phyloP scores from a whole-genome alignment of 2,329 filamentous ascomycete species.

The Colletotrichum sp. region DNA sequence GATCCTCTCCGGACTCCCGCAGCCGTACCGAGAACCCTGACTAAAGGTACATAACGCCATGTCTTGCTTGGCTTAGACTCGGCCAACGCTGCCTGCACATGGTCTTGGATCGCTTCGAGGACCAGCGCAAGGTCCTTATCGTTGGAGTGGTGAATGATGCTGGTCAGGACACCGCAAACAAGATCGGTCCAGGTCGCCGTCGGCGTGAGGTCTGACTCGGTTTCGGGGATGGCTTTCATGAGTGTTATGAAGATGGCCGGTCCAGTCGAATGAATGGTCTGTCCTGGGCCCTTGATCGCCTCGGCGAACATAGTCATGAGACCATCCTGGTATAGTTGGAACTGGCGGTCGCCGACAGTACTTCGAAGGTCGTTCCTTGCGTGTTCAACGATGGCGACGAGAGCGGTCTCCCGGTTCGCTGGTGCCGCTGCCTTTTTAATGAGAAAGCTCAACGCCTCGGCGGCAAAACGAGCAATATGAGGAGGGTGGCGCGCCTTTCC shows the following conservation, averaged over 20 bases:
- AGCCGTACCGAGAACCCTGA: constrained; percentile 70
- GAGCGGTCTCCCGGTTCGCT: constrained; percentile 75
- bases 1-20: constrained; percentile 83
- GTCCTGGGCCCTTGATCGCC: constrained; percentile 69
- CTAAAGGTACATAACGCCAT: constrained; percentile 51
- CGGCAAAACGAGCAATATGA: constrained; percentile 90
- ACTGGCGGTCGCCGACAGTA: constrained; percentile 59
- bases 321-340: constrained; percentile 79
- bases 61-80: constrained; percentile 40
- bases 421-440: constrained; percentile 85
- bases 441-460: constrained; percentile 93
- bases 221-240: constrained; percentile 54
- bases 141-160: constrained; percentile 82
- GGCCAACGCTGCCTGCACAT: constrained; percentile 41
- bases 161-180: constrained; percentile 78
- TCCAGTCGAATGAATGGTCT: constrained; percentile 65
- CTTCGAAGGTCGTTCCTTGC: constrained; percentile 71
- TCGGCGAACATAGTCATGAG: constrained; percentile 93
- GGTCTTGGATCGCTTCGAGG: constrained; percentile 64
- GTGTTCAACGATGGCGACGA: constrained; percentile 75
- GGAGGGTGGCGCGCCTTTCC: constrained; percentile 83
- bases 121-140: constrained; percentile 75
- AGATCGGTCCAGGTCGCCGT: constrained; percentile 66
- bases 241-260: constrained; percentile 58
- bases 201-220: constrained; percentile 53